A percentile compares a stretch with the other conserved stretches of the same genome.
These are phyloP conservation scores for Solanum paucissectum DNA, from an alignment of 257 asterid genomes.

Conservation along the genomic window DNA sequence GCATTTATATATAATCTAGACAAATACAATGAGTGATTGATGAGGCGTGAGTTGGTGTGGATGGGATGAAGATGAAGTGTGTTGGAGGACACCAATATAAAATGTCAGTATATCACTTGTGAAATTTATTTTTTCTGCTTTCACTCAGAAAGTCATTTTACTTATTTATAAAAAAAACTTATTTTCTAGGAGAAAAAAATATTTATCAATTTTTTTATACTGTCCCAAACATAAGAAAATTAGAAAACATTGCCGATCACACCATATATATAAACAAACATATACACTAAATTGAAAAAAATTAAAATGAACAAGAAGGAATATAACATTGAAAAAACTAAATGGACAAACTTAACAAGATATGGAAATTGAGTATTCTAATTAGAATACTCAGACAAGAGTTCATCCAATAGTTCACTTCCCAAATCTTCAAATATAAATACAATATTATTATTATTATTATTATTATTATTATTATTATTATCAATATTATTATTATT, in stretches of 20 bases:
- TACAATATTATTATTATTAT: background rate
- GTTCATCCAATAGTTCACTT: conserved; percentile 21
- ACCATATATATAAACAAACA: background rate
- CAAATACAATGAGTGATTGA: too few species aligned
- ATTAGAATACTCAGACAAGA: background rate
- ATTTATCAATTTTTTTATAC: too few species aligned
- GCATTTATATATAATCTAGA: too few species aligned
- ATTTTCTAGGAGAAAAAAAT: too few species aligned
- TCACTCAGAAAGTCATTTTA: too few species aligned
- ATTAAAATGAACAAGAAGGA: background rate
- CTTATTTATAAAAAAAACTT: too few species aligned
- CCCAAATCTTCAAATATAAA: conserved; percentile 22
- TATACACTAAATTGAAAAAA: background rate
- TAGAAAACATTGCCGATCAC: too few species aligned
- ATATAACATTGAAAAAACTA: background rate
- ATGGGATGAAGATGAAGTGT: background rate
- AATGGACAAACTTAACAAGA: background rate
- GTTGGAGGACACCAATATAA: background rate
- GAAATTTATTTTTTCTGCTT: background rate
- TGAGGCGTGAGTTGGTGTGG: background rate
- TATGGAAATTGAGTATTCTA: background rate
- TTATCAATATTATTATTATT: background rate
- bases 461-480: background rate
- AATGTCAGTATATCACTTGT: background rate
- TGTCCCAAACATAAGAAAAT: too few species aligned